Evolutionary conservation across 306 rosid species (phyloP), one percentile per base, ranked within the genome.

Genomic region (Luffa aegyptiaca): DNA sequence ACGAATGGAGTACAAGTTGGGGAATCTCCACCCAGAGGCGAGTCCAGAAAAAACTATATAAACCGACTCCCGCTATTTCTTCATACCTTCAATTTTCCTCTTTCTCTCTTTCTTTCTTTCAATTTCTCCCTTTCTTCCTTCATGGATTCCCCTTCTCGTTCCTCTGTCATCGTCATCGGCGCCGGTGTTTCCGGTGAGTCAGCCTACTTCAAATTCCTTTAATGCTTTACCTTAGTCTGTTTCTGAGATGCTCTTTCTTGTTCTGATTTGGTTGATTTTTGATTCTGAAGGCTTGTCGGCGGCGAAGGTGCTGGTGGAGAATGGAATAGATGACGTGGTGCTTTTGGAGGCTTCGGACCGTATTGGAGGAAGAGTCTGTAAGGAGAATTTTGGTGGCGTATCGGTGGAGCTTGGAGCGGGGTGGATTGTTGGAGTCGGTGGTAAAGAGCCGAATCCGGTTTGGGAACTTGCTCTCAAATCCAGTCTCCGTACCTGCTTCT

Each of bases 351-450:
- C 98, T 0, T 92, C 98, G 2, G 96, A 93, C 84, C 91, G 97
- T 53, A 90, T 95, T 58, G 98, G 98, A 41, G 97, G 98, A 6
- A 91, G 98, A 87, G 89, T 95, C 74, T 85, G 92, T 8, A 95
- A 91, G 78, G 93, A 95, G 73, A 52, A 79, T 53, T 95, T 95
- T 77, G 97, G 97, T 2, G 97, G 92, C 13, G 88, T 95, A 74
- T 78, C 96, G 81, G 98, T 87, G 75, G 98, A 95, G 82, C 97
- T 92, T 16, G 98, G 98, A 3, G 97, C 98, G 2, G 98, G 98
- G n/a, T 95, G 98, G 98, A 93, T 95, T 39, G 97, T 91, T 52
- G 98, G 98, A 33, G 98, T 95, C 58, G 98, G 97, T 1, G 98
- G 98, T 0, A 84, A 66, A 20, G 87, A 91, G 77, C 59, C 89